A percentile compares a stretch with the other conserved stretches of the same genome.
Evolutionary conservation across 2,329 filamentous ascomycete genomes (phyloP).

Genomic region (Nothophoma quercina): DNA sequence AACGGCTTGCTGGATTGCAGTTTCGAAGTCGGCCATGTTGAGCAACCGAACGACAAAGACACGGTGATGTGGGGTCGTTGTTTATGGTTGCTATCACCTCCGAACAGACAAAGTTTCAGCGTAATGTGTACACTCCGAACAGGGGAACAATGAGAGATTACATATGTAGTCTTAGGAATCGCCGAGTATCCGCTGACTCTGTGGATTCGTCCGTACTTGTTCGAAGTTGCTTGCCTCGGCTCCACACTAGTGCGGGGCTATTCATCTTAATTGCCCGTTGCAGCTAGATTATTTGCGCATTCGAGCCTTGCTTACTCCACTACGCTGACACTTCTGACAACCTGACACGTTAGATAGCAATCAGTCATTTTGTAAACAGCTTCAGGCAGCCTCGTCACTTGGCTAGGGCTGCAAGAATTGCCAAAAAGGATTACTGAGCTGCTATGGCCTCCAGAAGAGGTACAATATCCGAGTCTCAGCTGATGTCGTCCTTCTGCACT

Average conservation of each 20-base stretch:
- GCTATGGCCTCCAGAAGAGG: no score
- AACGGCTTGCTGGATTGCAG: conserved; percentile 29
- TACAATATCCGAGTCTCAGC: no score
- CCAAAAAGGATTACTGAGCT: no score
- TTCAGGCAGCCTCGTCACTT: not conserved
- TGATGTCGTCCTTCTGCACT: no score
- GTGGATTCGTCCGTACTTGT: not conserved
- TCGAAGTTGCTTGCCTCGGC: conserved; percentile 3
- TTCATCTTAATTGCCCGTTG: not conserved
- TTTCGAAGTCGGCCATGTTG: conserved; percentile 23
- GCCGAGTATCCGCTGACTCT: not conserved
- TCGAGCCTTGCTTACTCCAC: not conserved
- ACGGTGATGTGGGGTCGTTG: not conserved
- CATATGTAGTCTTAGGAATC: not conserved
- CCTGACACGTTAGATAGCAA: no score
- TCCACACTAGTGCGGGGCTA: conserved; percentile 10
- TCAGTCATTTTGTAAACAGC: no score
- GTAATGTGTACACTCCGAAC: no score
- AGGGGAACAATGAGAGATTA: no score
- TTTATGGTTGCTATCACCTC: no score
- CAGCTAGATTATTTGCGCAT: not conserved
- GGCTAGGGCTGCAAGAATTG: no score
- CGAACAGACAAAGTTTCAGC: no score
- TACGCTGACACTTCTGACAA: not conserved
- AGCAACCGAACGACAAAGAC: no score